These are phyloP conservation scores for Urostyla sp. DNA, from an alignment of 73 alveolate species.

Conservation along the genomic window DNA sequence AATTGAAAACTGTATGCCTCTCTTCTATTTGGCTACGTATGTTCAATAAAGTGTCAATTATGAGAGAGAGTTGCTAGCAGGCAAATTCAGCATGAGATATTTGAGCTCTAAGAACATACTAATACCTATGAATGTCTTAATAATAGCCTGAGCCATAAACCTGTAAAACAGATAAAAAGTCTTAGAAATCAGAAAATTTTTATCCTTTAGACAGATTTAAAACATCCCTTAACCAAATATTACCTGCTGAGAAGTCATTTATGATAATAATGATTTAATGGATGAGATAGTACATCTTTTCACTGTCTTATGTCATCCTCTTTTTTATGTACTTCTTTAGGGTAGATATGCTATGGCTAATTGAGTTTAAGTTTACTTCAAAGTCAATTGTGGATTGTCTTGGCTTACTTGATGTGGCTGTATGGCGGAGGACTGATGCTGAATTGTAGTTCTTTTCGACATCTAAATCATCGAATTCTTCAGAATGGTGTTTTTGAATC, in stretches of 20 bases:
- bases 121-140: constrained; percentile 6
- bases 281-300: not conserved
- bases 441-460: too few species aligned
- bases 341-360: too few species aligned
- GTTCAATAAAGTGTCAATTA: too few species aligned
- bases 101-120: not conserved
- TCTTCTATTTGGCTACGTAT: too few species aligned
- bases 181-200: not conserved
- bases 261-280: constrained; percentile 6
- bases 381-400: too few species aligned
- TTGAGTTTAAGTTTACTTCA: too few species aligned
- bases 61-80: too few species aligned
- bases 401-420: too few species aligned
- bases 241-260: constrained; percentile 35
- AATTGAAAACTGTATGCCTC: too few species aligned
- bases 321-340: constrained; percentile 4
- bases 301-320: not conserved
- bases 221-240: not conserved
- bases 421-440: too few species aligned
- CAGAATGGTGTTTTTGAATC: too few species aligned
- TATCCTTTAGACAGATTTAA: not conserved
- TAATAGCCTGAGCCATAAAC: constrained; percentile 50
- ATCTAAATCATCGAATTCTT: too few species aligned
- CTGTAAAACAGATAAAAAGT: constrained; percentile 31
- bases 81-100: constrained; percentile 13